Percentiles rank a stretch among this genome's conserved stretches.
These are phyloP conservation scores for Dictyostelium brefeldianum DNA, from an alignment of 78 protist genomes.

Conservation along the genomic window DNA sequence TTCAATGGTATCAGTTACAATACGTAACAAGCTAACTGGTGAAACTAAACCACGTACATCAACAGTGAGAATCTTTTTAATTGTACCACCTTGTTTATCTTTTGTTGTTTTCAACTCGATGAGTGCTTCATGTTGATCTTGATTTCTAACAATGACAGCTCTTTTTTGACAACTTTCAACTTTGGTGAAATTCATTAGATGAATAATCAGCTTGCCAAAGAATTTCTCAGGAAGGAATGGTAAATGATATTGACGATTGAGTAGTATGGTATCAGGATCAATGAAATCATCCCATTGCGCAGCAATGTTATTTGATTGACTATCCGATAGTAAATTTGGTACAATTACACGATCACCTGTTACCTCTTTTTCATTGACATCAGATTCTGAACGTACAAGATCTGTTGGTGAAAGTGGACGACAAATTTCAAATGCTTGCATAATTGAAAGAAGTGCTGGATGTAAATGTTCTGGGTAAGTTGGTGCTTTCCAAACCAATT, in stretches of 20 bases:
- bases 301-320: not conserved
- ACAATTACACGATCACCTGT: conserved; percentile 35
- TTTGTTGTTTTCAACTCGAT: conserved; percentile 31
- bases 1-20: conserved; percentile 77
- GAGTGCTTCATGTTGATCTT: conserved; percentile 65
- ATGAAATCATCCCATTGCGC: conserved; percentile 66
- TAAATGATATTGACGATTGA: conserved; percentile 70
- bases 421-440: conserved; percentile 83
- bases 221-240: conserved; percentile 66
- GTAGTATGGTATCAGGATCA: conserved; percentile 33
- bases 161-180: conserved; percentile 64
- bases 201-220: conserved; percentile 63
- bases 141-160: conserved; percentile 31
- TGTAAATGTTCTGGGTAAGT: conserved; percentile 74
- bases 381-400: conserved; percentile 11
- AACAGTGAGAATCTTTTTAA: conserved; percentile 27
- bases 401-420: conserved; percentile 34
- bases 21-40: conserved; percentile 54
- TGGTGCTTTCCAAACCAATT: conserved; percentile 79
- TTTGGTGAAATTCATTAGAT: conserved; percentile 33
- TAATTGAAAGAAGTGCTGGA: conserved; percentile 48
- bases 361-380: conserved; percentile 21
- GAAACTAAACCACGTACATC: conserved; percentile 59
- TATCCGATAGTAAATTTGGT: conserved; percentile 34
- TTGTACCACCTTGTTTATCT: not conserved